Percentiles rank a stretch among this genome's conserved stretches.
phyloP scores from a whole-genome alignment of 2,329 filamentous ascomycete genomes.

The Trichoderma sp. region DNA sequence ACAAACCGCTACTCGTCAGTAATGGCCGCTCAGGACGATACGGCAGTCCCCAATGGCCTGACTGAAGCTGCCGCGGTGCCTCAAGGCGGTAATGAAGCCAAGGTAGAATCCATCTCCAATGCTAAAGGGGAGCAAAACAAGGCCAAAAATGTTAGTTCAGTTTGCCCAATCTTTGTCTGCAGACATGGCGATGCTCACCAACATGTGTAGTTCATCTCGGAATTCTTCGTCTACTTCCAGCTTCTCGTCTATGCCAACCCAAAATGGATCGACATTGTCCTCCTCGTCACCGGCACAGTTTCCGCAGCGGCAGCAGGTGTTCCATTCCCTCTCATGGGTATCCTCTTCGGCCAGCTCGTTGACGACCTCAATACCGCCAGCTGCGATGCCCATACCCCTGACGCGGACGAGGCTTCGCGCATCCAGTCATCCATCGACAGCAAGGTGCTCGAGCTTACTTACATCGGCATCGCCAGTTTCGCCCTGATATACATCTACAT shows the following conservation, averaged over 20 bases:
- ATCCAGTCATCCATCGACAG: constrained; percentile 47
- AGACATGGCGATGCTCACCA: background rate
- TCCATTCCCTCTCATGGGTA: constrained; percentile 61
- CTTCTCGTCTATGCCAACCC: constrained; percentile 47
- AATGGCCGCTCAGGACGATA: constrained; percentile 8
- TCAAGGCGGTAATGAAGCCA: background rate
- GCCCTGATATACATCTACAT: constrained; percentile 62
- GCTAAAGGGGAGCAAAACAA: background rate
- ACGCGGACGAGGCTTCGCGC: constrained; percentile 26
- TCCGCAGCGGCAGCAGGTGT: constrained; percentile 57
- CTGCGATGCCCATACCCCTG: constrained; percentile 38
- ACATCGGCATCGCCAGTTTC: constrained; percentile 62
- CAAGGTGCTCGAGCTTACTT: constrained; percentile 61
- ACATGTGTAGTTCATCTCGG: background rate
- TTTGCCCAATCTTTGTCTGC: background rate
- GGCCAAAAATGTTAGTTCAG: background rate
- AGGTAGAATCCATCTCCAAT: background rate
- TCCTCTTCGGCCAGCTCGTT: constrained; percentile 62
- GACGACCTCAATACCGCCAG: constrained; percentile 58
- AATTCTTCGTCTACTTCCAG: constrained; percentile 37
- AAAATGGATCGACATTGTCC: constrained; percentile 41
- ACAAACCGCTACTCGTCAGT: background rate
- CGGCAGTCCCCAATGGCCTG: background rate
- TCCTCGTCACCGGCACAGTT: constrained; percentile 41
- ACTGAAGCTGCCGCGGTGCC: background rate